Evolutionary conservation across 305 asterid species (phyloP), one percentile per base, ranked within the genome.

Genomic region (Caryopteris hybrid): DNA sequence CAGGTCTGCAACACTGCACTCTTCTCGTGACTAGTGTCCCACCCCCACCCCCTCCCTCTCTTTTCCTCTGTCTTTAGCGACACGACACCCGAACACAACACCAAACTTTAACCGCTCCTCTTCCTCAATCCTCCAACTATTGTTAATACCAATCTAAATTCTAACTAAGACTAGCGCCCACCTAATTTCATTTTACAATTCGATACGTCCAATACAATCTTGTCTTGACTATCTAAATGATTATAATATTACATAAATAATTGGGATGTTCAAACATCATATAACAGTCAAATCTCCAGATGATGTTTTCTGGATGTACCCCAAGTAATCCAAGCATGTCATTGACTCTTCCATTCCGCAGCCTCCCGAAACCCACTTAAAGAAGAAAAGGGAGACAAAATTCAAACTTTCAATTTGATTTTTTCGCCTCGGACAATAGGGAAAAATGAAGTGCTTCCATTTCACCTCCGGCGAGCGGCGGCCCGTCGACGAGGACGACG

Each of bases 381-480:
- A n/a, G 29, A 25, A 29, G 3, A n/a, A 27, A 5, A 62, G 12
- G 48, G 18, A 36, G 23, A 55, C 17, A 13, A 31, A 31, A 52
- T 48, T 39, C 71, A 50, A 50, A 34, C 2, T 16, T 52, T 3
- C 9, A n/a, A 0, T 42, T 66, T 21, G 33, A 51, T n/a, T 52
- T n/a, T n/a, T n/a, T n/a, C n/a, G n/a, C n/a, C n/a, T n/a, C n/a
- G n/a, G n/a, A n/a, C n/a, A n/a, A n/a, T n/a, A n/a, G n/a, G n/a
- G n/a, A 34, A 66, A 60, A 16, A 91, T 91, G 96, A 91, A 89
- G 81, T 91, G 98, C 84, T 92, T 92, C 23, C 93, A 92, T 67
- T 92, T 92, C 79, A 72, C 82, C 48, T 83, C 48, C 64, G 83
- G 88, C 3, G 86, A 81, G 66, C 76, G 79, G 54, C 74, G 76